phyloP scores from a whole-genome alignment of 2,329 filamentous ascomycete species.

The Cladosporium sp. region DNA sequence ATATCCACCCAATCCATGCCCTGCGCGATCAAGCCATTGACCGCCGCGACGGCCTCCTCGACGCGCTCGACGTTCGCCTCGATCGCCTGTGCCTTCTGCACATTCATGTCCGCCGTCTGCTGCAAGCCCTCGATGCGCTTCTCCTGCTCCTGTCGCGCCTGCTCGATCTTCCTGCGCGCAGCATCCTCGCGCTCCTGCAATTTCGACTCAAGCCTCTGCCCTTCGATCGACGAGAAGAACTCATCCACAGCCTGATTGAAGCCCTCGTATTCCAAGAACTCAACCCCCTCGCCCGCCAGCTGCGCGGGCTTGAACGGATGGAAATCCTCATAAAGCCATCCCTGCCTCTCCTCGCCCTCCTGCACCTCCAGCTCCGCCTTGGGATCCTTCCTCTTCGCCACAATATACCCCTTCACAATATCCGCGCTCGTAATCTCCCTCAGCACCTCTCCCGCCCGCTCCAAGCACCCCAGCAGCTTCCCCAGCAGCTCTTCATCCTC shows the following conservation, averaged over 20 bases:
- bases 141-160: conserved; percentile 75
- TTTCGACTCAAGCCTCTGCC: conserved; percentile 80
- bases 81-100: conserved; percentile 83
- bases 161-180: conserved; percentile 77
- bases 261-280: conserved; percentile 69
- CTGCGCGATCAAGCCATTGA: conserved; percentile 84
- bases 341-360: conserved; percentile 29
- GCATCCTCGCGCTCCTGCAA: conserved; percentile 74
- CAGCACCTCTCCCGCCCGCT: conserved; percentile 64
- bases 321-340: conserved; percentile 82
- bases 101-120: conserved; percentile 71
- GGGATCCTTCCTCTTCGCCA: conserved; percentile 56
- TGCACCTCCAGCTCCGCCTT: conserved; percentile 20
- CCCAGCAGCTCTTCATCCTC: conserved; percentile 59
- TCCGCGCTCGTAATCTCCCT: conserved; percentile 61
- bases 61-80: conserved; percentile 86
- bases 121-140: conserved; percentile 80
- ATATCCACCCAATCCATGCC: conserved; percentile 98
- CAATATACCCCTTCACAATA: conserved; percentile 74
- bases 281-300: conserved; percentile 61
- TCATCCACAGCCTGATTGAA: conserved; percentile 95
- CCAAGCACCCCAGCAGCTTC: conserved; percentile 60
- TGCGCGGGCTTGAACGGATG: conserved; percentile 85
- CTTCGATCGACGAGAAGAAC: conserved; percentile 94
- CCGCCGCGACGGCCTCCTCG: conserved; percentile 84